Base-by-base conservation (phyloP, 345 rosid genomes). In the Chamaenerion angustifolium region DNA sequence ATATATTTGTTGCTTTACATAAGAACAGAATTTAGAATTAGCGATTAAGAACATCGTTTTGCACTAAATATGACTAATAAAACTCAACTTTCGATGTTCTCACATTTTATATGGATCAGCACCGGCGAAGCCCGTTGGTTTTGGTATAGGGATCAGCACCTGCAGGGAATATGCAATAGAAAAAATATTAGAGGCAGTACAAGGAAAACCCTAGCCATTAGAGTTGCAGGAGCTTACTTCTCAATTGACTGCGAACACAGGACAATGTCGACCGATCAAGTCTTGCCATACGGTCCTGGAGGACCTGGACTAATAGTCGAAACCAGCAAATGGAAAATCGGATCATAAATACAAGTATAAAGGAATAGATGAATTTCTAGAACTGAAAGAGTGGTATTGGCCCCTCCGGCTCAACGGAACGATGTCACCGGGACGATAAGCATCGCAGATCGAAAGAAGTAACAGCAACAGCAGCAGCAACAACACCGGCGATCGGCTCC, bases 401-500 rank as follows among this genome's bases (percentile, higher is more conserved):
- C 95, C 95, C 95, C 77, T 92, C 74, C 83, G 81, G 86, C 84
- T 82, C 99, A 79, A 80, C n/a, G 88, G 86, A 40, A 88, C 90
- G 65, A 84, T 77, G 64, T 92, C 99, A 48, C 94, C 96, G 0
- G 94, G 90, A 42, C 95, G 57, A 72, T 92, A 92, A 56, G 95
- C 88, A 12, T 60, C 47, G 44, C 78, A 76, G 52, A 80, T 57
- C 23, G 68, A 53, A 3, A 81, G 62, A 40, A 82, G 56, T 8
- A 69, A 64, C 41, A 70, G 53, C 23, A 68, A 52, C 31, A 77
- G 50, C 19, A 68, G 14, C 40, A 23, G 19, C 4, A 72, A 1
- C 54, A 69, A 6, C 48, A 54, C n/a, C n/a, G n/a, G n/a, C n/a
- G n/a, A n/a, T n/a, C n/a, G n/a, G n/a, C n/a, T n/a, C n/a, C n/a